Evolutionary conservation across 305 asterid genomes (phyloP).

Genomic region (Solanum hybrid): DNA sequence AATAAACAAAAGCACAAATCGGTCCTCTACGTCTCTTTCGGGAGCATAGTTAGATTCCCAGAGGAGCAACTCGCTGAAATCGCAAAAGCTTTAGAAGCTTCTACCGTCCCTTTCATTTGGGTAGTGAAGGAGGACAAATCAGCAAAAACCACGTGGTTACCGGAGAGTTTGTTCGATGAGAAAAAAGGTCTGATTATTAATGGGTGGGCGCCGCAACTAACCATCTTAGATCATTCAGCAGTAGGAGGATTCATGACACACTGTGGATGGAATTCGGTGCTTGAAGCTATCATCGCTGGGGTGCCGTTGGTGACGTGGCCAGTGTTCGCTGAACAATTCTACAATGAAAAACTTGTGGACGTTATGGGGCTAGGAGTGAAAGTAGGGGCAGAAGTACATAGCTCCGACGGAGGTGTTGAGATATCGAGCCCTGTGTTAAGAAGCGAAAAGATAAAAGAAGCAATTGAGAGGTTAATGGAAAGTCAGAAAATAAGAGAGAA

Average conservation of each 20-base stretch:
- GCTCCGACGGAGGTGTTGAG: neutral
- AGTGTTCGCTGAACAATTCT: conserved; percentile 10
- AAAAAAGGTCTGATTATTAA: neutral
- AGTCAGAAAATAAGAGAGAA: neutral
- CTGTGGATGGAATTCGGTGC: neutral
- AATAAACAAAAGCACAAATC: neutral
- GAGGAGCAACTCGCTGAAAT: conserved; percentile 9
- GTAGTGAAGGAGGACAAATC: conserved; percentile 2
- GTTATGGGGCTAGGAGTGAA: conserved; percentile 4
- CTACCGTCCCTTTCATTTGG: conserved; percentile 13
- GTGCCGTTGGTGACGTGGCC: conserved; percentile 4
- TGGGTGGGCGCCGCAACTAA: neutral
- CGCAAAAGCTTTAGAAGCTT: conserved; percentile 6
- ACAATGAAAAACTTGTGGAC: conserved; percentile 10
- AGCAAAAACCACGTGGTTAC: neutral
- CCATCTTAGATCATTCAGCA: neutral
- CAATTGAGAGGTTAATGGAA: neutral
- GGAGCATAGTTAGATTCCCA: neutral
- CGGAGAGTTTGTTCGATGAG: neutral
- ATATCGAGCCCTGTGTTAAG: neutral
- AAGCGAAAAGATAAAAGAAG: neutral
- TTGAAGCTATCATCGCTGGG: neutral
- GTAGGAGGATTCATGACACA: neutral
- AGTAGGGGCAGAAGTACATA: conserved; percentile 1
- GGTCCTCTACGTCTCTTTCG: conserved; percentile 8